phyloP scores from a whole-genome alignment of 2,329 filamentous ascomycete genomes.

The Fusarium lyarnte region DNA sequence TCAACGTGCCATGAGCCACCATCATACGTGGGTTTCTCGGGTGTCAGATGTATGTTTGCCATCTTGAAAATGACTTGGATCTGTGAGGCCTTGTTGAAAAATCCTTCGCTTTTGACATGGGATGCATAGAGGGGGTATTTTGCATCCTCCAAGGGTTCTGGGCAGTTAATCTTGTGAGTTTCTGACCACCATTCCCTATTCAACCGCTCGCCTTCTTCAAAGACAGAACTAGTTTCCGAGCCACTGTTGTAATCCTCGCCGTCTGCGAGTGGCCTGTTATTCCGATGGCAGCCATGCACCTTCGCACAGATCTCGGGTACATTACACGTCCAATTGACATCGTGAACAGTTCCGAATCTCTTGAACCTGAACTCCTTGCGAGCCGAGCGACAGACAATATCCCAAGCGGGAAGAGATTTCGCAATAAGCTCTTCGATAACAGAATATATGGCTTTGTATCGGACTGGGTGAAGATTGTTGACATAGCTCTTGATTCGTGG shows the following conservation, averaged over 20 bases:
- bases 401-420: slow-evolving; percentile 57
- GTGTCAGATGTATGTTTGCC: slow-evolving; percentile 67
- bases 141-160: background rate
- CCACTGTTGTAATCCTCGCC: background rate
- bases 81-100: slow-evolving; percentile 42
- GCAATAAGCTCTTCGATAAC: slow-evolving; percentile 55
- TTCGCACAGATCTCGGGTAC: slow-evolving; percentile 26
- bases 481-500: slow-evolving; percentile 58
- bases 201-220: background rate
- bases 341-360: background rate
- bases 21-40: slow-evolving; percentile 63
- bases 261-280: background rate
- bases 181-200: background rate
- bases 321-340: slow-evolving; percentile 40
- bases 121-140: slow-evolving; percentile 14
- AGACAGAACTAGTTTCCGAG: background rate
- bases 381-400: slow-evolving; percentile 46
- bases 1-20: slow-evolving; percentile 66
- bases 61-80: slow-evolving; percentile 73
- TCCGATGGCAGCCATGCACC: background rate
- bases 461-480: slow-evolving; percentile 61
- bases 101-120: slow-evolving; percentile 39
- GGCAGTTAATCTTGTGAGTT: slow-evolving; percentile 14
- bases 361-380: background rate
- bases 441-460: slow-evolving; percentile 51